Base-by-base conservation (phyloP, 495 filamentous ascomycete genomes). In the Glarea lozoyensis region DNA sequence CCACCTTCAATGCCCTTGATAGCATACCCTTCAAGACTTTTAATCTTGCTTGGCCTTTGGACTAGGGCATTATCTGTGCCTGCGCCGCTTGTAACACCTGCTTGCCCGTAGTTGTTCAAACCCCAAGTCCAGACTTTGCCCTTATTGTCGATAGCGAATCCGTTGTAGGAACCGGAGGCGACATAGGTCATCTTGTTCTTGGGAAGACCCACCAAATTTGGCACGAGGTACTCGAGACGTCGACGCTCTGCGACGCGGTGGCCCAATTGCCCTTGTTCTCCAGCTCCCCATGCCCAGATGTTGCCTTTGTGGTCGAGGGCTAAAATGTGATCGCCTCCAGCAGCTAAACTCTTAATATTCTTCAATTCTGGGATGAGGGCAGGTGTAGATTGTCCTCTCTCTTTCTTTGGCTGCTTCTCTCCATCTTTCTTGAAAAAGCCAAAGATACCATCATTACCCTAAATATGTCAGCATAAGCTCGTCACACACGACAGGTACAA, bases 41-140 rank as follows among this genome's bases (percentile, higher is more conserved):
- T 46, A 21, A 87, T 78, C 13, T 75, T 57, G n/a, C 69, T 69
- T 3, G 46, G 46, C 23, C 16, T 46, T 3, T 66, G 52, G 40
- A 88, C 67, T 36, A 70, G 64, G 16, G 76, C 72, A 39, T 70
- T 68, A 42, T 76, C 70, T 24, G 77, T 72, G 43, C 88, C 88
- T 17, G 37, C 45, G 2, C 27, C 27, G 4, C 19, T 23, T 6
- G 29, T 3, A 12, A 49, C 37, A 29, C 85, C 90, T 4, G 82
- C 84, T 61, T 90, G 80, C 33, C 82, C 84, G 54, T 81, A 94
- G 61, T 81, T 88, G 63, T 94, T 95, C 30, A 87, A 61, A 4
- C 89, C 90, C 87, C 88, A 96, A 13, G 78, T 70, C 61, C 73
- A 92, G 43, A 92, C 80, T 18, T 76, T 70, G 29, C 74, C 79